A percentile compares a stretch with the other conserved stretches of the same genome.
These are phyloP conservation scores for Colletotrichum orchidophilum DNA, from an alignment of 2,329 filamentous ascomycete genomes.

Conservation along the genomic window DNA sequence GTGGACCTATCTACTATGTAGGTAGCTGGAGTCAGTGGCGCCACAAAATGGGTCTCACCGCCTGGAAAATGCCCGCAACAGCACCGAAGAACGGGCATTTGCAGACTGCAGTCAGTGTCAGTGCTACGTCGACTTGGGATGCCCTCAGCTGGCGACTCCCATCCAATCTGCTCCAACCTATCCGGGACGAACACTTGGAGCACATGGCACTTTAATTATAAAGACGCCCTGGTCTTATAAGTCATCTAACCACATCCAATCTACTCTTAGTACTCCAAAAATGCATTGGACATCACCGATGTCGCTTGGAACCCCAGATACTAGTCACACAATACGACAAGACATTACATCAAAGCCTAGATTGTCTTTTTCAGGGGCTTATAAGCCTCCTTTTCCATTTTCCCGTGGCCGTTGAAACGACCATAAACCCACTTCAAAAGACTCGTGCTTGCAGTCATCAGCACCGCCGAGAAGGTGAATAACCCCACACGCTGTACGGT, in stretches of 20 bases:
- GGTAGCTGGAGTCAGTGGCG: constrained; percentile 17
- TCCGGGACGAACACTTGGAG: neutral
- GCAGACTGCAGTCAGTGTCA: constrained; percentile 15
- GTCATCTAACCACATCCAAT: constrained; percentile 4
- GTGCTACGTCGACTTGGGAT: neutral
- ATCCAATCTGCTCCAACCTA: constrained; percentile 9
- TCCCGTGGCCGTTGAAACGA: constrained; percentile 67
- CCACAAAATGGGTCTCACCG: constrained; percentile 27
- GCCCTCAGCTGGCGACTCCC: neutral
- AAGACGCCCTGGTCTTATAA: neutral
- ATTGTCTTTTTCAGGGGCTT: constrained; percentile 42
- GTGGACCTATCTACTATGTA: constrained; percentile 17
- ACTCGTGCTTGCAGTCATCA: constrained; percentile 78
- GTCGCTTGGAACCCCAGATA: neutral
- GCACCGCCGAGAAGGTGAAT: constrained; percentile 73
- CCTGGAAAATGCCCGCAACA: neutral
- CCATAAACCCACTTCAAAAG: constrained; percentile 76
- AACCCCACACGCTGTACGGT: constrained; percentile 73
- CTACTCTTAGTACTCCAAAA: neutral
- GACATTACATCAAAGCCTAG: constrained; percentile 16
- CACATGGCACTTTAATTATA: constrained; percentile 9
- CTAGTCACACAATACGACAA: neutral
- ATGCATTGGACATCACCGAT: constrained; percentile 5
- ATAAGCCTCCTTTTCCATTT: constrained; percentile 47
- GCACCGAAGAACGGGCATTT: constrained; percentile 19